Evolutionary conservation across 257 asterid species (phyloP).

Genomic region (Hygrophila difformis): DNA sequence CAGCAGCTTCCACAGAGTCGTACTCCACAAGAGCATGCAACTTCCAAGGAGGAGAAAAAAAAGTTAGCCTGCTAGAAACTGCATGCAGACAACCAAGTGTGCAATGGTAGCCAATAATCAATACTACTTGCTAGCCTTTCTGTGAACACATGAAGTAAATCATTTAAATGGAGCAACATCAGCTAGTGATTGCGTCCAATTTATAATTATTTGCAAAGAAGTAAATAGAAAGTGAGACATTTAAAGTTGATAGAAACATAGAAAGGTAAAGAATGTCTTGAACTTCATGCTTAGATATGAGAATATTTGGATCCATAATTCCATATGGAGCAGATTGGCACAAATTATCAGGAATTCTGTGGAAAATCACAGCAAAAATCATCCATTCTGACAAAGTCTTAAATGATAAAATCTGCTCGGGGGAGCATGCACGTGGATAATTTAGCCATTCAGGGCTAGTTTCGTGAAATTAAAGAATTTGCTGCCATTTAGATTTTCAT

Average conservation of each 20-base stretch:
- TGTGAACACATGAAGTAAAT: not conserved
- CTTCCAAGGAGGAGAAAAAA: conserved; percentile 24
- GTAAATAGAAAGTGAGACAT: too few relatives aligned
- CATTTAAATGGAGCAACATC: not conserved
- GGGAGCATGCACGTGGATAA: not conserved
- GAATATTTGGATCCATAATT: too few relatives aligned
- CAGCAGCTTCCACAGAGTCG: conserved; percentile 16
- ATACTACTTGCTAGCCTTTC: not conserved
- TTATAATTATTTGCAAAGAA: too few relatives aligned
- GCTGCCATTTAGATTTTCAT: conserved; percentile 5
- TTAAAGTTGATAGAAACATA: too few relatives aligned
- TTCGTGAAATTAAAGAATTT: not conserved
- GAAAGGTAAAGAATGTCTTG: too few relatives aligned
- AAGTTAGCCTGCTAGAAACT: too few relatives aligned
- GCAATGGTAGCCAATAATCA: conserved; percentile 4
- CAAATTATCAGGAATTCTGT: not conserved
- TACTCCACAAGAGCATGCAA: conserved; percentile 92
- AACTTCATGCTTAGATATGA: too few relatives aligned
- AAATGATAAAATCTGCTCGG: not conserved
- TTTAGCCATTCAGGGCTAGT: conserved; percentile 8
- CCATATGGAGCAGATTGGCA: not conserved
- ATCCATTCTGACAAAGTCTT: not conserved
- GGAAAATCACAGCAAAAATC: not conserved
- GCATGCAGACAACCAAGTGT: conserved; percentile 2
- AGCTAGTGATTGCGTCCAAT: conserved; percentile 7